A percentile compares a stretch with the other conserved stretches of the same genome.
phyloP scores from a whole-genome alignment of 2,329 filamentous ascomycete species.

The Fusarium torulosum region DNA sequence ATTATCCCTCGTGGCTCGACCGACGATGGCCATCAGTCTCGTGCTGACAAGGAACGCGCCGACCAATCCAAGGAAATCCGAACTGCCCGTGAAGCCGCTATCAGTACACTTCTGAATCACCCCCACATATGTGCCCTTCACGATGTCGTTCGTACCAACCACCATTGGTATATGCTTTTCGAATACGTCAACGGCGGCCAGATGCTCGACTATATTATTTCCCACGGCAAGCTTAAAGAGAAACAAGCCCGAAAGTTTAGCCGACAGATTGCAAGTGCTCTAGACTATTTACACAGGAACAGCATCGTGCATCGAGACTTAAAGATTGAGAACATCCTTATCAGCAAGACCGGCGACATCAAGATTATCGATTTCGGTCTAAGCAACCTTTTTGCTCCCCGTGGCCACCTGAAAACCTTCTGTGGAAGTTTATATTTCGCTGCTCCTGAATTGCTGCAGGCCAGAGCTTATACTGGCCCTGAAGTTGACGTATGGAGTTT shows the following conservation, averaged over 20 bases:
- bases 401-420: constrained; percentile 90
- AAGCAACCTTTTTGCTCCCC: constrained; percentile 93
- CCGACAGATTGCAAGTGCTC: constrained; percentile 93
- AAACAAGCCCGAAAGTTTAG: constrained; percentile 98
- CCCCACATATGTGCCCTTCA: constrained; percentile 96
- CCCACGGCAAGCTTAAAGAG: constrained; percentile 95
- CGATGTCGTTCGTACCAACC: constrained; percentile 94
- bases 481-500: constrained; percentile 99
- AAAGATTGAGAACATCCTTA: constrained; percentile 99
- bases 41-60: constrained; percentile 84
- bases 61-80: constrained; percentile 97
- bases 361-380: constrained; percentile 99
- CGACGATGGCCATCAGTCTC: constrained; percentile 81
- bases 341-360: constrained; percentile 98
- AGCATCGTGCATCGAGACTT: constrained; percentile 97
- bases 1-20: constrained; percentile 93
- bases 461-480: constrained; percentile 92
- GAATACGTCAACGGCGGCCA: constrained; percentile 99
- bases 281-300: constrained; percentile 98
- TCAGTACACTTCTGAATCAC: constrained; percentile 93
- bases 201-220: constrained; percentile 99
- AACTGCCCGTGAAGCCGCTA: constrained; percentile 94
- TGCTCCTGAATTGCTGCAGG: constrained; percentile 92
- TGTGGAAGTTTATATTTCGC: constrained; percentile 98
- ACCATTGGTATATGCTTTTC: constrained; percentile 99